Evolutionary conservation across 2,329 filamentous ascomycete species (phyloP), one percentile per base, ranked within the genome.

Genomic region (Trematosphaeria pertusa): DNA sequence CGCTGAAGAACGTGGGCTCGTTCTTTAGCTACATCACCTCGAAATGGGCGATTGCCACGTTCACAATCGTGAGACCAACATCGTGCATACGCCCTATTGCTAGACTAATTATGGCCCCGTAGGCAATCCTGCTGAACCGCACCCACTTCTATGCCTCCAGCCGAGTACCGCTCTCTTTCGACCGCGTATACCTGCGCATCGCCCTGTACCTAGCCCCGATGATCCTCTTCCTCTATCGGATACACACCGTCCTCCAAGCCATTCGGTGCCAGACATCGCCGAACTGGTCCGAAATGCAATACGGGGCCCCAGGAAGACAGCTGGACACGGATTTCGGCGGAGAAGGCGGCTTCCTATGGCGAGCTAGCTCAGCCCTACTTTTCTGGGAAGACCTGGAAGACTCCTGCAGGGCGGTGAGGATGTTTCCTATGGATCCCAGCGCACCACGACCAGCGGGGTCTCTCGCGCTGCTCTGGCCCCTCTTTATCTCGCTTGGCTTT

Each of bases 81-180:
- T 28, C 7, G 7, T 12, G 24, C 24, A 28, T n/a, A n/a, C n/a
- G n/a, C n/a, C n/a, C n/a, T n/a, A n/a, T n/a, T n/a, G n/a, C n/a
- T n/a, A n/a, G n/a, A n/a, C n/a, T n/a, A n/a, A n/a, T n/a, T n/a
- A n/a, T n/a, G n/a, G 8, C 24, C 24, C 8, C 24, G 24, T 28
- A 28, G 83, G 91, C 91, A 17, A 83, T 97, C 48, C 76, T 97
- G 47, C 78, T 97, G 18, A 97, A 97, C 69, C 85, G 94, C 46
- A 95, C 94, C 5, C 87, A 92, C 48, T 94, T 97, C 59, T 97
- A 96, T 72, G 93, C 91, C 32, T 93, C 92, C 0, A 93, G 91
- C 11, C 82, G 94, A 52, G 83, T 92, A 42, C 85, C 89, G 42
- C 78, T 97, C n/a, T 81, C 82, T 8, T 78, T 97, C 2, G 81